Evolutionary conservation across 352 stramenopile genomes (phyloP).

Genomic region (Globisporangium abappressorium): DNA sequence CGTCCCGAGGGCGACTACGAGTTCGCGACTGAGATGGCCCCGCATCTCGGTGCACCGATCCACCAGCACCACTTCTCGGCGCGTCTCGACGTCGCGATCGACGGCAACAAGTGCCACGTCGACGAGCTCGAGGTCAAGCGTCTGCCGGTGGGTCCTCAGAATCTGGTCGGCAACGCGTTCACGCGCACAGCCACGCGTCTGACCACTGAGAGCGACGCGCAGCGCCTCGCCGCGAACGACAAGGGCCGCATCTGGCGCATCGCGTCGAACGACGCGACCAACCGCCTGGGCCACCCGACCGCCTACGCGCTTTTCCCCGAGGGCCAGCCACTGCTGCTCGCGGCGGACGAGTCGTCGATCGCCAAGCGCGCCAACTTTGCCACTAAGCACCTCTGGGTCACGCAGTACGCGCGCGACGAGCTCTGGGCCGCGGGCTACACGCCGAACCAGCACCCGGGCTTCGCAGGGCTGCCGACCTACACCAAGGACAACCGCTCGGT

Average conservation of each 20-base stretch:
- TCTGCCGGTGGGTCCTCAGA: conserved; percentile 32
- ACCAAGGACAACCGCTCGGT: conserved; percentile 47
- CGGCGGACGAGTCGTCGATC: conserved; percentile 44
- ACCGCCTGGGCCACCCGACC: conserved; percentile 52
- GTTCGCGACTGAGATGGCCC: conserved; percentile 42
- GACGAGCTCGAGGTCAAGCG: conserved; percentile 57
- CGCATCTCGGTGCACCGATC: conserved; percentile 55
- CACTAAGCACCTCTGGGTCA: conserved; percentile 74
- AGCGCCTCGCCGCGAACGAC: conserved; percentile 40
- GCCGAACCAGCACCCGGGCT: conserved; percentile 52
- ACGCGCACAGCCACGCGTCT: conserved; percentile 45
- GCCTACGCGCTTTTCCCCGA: conserved; percentile 59
- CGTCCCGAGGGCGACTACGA: conserved; percentile 51
- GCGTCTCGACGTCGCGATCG: conserved; percentile 70
- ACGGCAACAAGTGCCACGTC: conserved; percentile 46
- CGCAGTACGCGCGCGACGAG: conserved; percentile 52
- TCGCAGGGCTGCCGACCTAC: conserved; percentile 53
- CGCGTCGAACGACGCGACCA: conserved; percentile 49
- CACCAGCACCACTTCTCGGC: conserved; percentile 82
- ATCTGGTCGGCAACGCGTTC: conserved; percentile 67
- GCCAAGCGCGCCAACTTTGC: conserved; percentile 53
- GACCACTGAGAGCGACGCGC: conserved; percentile 38
- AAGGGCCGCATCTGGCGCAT: conserved; percentile 61
- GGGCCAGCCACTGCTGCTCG: conserved; percentile 50
- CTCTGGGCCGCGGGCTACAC: conserved; percentile 70